A percentile compares a stretch with the other conserved stretches of the same genome.
Evolutionary conservation across 768 basidiomycete species (phyloP).

Genomic region (Collybia sordida): DNA sequence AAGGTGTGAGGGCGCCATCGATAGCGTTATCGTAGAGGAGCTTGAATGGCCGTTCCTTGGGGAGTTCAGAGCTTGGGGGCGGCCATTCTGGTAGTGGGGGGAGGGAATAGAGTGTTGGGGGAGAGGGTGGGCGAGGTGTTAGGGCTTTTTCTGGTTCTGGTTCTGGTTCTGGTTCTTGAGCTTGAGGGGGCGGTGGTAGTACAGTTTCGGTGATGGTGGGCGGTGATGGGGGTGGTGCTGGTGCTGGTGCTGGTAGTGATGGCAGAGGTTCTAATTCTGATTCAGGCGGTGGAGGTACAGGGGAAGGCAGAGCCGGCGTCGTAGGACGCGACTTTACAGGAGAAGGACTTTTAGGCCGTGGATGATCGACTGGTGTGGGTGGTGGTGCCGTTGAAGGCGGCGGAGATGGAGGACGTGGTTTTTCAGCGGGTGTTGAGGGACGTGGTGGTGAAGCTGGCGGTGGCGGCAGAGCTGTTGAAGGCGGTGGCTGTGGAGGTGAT

Average conservation of each 20-base stretch:
- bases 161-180: too few species aligned
- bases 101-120: constrained; percentile 26
- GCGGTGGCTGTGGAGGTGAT: constrained; percentile 23
- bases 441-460: constrained; percentile 31
- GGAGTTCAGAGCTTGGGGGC: constrained; percentile 49
- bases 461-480: constrained; percentile 27
- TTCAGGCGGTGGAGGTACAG: constrained; percentile 14
- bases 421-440: constrained; percentile 37
- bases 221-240: constrained; percentile 1
- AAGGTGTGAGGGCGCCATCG: constrained; percentile 27
- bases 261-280: constrained; percentile 24
- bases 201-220: constrained; percentile 13
- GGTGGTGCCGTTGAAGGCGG: constrained; percentile 19
- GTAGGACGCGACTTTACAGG: constrained; percentile 35
- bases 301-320: constrained; percentile 26
- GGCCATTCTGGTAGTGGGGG: constrained; percentile 55
- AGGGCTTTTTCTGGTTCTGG: constrained; percentile 23
- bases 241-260: constrained; percentile 16
- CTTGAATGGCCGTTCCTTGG: constrained; percentile 49
- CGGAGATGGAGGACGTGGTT: constrained; percentile 23
- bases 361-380: constrained; percentile 22
- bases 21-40: constrained; percentile 61
- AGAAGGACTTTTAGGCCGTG: constrained; percentile 19
- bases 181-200: constrained; percentile 19
- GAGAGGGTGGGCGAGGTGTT: constrained; percentile 8